Evolutionary conservation across 257 asterid species (phyloP).

Genomic region (Solanum clarkiae): DNA sequence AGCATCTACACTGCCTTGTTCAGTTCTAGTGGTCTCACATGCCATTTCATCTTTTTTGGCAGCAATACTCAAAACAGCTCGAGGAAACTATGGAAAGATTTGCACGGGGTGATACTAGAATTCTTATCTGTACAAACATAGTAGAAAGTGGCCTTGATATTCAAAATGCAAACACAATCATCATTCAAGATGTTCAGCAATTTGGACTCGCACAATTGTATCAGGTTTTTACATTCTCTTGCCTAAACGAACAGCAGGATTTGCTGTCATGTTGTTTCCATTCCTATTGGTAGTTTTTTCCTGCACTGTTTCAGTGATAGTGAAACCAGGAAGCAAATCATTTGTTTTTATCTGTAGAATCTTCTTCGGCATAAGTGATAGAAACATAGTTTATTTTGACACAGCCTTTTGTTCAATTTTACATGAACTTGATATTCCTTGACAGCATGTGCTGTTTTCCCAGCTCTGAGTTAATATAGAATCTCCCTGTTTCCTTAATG

Average conservation of each 20-base stretch:
- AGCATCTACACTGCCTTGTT: background rate
- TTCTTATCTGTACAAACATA: slow-evolving; percentile 90
- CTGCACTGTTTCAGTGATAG: background rate
- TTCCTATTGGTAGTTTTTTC: background rate
- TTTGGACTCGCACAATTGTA: slow-evolving; percentile 97
- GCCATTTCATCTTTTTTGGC: slow-evolving; percentile 17
- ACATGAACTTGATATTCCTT: background rate
- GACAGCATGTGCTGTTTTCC: background rate
- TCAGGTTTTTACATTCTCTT: slow-evolving; percentile 45
- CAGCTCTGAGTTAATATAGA: background rate
- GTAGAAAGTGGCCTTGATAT: slow-evolving; percentile 99
- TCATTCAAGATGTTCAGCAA: slow-evolving; percentile 91
- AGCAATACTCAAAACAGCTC: slow-evolving; percentile 94
- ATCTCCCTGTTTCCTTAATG: background rate
- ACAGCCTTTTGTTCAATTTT: background rate
- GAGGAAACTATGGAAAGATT: slow-evolving; percentile 95
- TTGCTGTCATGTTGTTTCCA: background rate
- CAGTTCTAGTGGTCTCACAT: slow-evolving; percentile 2
- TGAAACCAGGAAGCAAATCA: background rate
- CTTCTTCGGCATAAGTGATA: background rate
- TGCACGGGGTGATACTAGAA: slow-evolving; percentile 61
- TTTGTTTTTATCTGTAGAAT: background rate
- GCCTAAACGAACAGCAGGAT: background rate
- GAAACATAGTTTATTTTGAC: background rate
- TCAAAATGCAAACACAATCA: slow-evolving; percentile 90